Evolutionary conservation across 257 asterid species (phyloP).

Genomic region (Solanum phureja): DNA sequence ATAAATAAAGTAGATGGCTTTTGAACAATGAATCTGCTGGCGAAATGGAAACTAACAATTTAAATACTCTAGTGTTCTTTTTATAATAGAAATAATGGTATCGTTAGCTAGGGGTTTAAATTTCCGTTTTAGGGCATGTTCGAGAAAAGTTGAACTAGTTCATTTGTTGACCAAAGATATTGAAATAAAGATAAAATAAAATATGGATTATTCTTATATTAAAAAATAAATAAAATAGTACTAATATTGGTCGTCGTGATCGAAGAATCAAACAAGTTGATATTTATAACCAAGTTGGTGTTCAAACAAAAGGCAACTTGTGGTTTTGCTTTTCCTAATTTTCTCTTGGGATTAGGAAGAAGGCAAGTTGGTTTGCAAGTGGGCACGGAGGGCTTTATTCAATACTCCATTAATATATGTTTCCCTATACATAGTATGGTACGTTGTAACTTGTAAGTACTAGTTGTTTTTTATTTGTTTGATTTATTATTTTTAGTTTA

Average conservation of each 20-base stretch:
- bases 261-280: constrained; percentile 2
- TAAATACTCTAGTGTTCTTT: background rate
- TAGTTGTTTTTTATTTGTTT: background rate
- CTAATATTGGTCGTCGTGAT: background rate
- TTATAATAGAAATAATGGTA: background rate
- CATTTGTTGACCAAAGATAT: background rate
- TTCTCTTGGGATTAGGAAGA: background rate
- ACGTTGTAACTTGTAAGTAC: background rate
- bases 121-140: background rate
- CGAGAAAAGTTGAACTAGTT: background rate
- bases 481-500: too few species aligned
- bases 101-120: background rate
- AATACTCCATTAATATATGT: background rate
- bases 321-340: background rate
- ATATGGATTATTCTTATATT: background rate
- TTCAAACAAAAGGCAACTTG: constrained; percentile 28
- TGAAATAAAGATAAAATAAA: background rate
- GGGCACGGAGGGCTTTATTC: constrained; percentile 22
- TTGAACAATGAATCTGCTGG: background rate
- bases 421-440: background rate
- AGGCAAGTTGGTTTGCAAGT: constrained; percentile 30
- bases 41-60: background rate
- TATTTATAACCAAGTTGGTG: constrained; percentile 23
- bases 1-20: background rate
- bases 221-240: background rate